Conservation (phyloP, 1,284 basidiomycete genomes). For the Trametes sp. region DNA sequence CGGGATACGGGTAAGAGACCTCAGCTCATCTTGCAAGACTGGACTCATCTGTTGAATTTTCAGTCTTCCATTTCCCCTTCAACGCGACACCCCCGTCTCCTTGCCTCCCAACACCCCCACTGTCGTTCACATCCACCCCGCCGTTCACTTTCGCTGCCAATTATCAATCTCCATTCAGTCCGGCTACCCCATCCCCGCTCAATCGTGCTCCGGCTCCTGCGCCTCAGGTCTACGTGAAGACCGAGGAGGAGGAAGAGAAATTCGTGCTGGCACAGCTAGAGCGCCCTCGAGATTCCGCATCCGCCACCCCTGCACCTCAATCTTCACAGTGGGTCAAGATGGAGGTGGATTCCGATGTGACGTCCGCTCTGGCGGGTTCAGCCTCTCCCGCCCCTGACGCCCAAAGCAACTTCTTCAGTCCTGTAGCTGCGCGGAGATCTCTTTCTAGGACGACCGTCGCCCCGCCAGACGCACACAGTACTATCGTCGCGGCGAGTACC, state of each 20-base stretch:
- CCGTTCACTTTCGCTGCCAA: no score
- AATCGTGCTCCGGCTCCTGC: neutral
- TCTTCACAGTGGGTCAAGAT: neutral
- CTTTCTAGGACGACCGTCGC: neutral
- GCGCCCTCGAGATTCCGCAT: neutral
- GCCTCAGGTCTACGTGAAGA: neutral
- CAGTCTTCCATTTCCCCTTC: neutral
- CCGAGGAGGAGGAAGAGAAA: constrained; percentile 5
- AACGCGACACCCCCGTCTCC: no score
- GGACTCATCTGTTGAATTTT: neutral
- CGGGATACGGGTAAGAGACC: neutral
- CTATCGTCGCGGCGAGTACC: neutral
- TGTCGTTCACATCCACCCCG: no score
- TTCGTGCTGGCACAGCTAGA: neutral
- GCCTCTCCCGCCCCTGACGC: neutral
- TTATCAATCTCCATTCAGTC: no score
- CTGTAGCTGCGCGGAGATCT: neutral
- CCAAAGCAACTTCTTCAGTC: neutral
- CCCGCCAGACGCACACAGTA: neutral
- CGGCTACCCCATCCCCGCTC: neutral
- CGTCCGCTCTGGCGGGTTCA: neutral
- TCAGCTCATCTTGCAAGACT: neutral
- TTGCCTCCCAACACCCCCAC: no score
- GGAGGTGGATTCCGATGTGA: neutral
- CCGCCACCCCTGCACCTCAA: neutral